Percentiles rank a stretch among this genome's conserved stretches.
phyloP scores from a whole-genome alignment of 371 early-diverging fungal genomes.

The Mortierella sp. region DNA sequence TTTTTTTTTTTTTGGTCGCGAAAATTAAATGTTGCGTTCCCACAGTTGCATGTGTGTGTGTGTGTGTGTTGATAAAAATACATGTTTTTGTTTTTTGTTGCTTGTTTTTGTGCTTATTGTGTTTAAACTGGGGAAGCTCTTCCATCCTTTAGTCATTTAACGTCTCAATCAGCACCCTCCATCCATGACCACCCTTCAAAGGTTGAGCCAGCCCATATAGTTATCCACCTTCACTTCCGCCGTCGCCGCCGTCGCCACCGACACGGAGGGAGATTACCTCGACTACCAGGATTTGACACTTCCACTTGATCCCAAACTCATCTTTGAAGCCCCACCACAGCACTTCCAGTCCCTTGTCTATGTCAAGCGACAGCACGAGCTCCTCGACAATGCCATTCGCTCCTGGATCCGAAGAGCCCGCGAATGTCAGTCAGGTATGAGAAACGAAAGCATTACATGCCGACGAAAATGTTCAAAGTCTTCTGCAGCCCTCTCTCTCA shows the following conservation, averaged over 20 bases:
- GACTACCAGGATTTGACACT: slow-evolving; percentile 53
- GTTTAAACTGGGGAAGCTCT: too few species aligned
- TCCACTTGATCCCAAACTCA: slow-evolving; percentile 46
- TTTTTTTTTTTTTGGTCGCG: too few species aligned
- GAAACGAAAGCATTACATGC: neutral
- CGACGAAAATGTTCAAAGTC: neutral
- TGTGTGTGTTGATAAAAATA: too few species aligned
- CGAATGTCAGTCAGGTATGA: slow-evolving; percentile 47
- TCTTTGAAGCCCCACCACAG: slow-evolving; percentile 55
- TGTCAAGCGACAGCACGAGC: slow-evolving; percentile 54
- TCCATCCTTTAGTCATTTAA: too few species aligned
- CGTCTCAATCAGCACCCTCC: too few species aligned
- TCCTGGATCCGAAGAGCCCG: slow-evolving; percentile 39
- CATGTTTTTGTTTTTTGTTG: too few species aligned
- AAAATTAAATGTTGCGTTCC: too few species aligned
- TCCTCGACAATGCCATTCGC: slow-evolving; percentile 44
- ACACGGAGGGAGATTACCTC: slow-evolving; percentile 30
- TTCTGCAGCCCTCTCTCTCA: neutral
- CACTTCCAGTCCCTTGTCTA: slow-evolving; percentile 48
- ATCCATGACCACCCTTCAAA: too few species aligned
- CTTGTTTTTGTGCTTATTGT: too few species aligned
- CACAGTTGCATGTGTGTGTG: too few species aligned
- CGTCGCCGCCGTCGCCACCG: neutral
- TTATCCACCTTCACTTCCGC: neutral
- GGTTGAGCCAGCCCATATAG: too few species aligned